Percentiles rank a stretch among this genome's conserved stretches.
These are phyloP conservation scores for Spergularia bocconei DNA, from an alignment of 148 eudicot species.

Conservation along the genomic window DNA sequence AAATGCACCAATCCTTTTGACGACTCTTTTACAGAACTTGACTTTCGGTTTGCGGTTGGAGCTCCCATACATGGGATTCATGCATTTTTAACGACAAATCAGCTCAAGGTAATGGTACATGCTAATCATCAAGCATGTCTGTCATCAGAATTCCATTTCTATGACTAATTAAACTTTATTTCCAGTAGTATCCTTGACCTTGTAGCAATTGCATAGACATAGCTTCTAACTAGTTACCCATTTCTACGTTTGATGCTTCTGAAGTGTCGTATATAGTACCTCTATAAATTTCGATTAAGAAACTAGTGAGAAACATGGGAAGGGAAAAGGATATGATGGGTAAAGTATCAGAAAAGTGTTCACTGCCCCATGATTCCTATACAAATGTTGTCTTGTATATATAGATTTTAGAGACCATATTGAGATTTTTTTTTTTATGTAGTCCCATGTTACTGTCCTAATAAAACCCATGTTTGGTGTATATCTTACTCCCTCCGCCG, in stretches of 20 bases:
- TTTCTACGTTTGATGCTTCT: neutral
- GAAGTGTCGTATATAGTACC: neutral
- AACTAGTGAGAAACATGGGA: neutral
- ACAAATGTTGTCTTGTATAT: neutral
- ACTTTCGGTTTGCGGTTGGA: conserved; percentile 91
- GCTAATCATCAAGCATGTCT: neutral
- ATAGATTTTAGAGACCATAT: neutral
- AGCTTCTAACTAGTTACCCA: neutral
- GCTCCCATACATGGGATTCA: conserved; percentile 94
- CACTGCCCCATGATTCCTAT: neutral
- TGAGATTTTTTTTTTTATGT: neutral
- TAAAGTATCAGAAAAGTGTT: neutral
- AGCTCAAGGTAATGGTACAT: conserved; percentile 63
- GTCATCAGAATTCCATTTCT: conserved; percentile 1
- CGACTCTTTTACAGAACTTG: conserved; percentile 66
- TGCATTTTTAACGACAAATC: conserved; percentile 91
- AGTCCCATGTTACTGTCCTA: neutral
- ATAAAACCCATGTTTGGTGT: neutral
- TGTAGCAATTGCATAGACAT: neutral
- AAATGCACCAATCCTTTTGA: neutral
- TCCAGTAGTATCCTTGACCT: neutral
- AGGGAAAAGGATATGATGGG: neutral
- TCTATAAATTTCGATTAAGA: neutral
- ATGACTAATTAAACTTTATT: neutral
- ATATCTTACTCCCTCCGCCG: neutral